Evolutionary conservation across 352 stramenopile genomes (phyloP), one percentile per base, ranked within the genome.

Genomic region (Phytophthora multivora): DNA sequence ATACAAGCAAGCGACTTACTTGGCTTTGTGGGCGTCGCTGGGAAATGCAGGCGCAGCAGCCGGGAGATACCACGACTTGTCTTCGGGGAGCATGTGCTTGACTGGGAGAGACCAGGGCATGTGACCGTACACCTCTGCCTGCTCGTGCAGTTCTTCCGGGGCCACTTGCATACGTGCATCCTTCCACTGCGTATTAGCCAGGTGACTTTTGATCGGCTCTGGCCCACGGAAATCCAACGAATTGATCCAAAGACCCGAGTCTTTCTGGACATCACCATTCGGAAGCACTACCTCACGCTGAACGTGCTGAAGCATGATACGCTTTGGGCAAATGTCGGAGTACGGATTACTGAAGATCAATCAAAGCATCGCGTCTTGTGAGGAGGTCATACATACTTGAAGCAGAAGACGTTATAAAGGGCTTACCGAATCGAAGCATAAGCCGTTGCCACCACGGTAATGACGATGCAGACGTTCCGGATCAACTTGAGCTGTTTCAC

Each of bases 211-310:
- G 18, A 93, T 69, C 3, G 81, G 69, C 16, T 73, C 66, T 11
- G 80, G 57, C 9, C 84, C 80, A 33, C 78, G 81, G 52, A 89
- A 93, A 62, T 93, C 84, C 8, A 89, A 41, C 18, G 77, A 78
- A 51, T 87, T 89, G 39, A 93, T 43, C 84, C 81, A 91, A n/a
- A 93, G 54, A 11, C 84, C 84, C 4, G 80, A 73, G 63, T 93
- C 84, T 4, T 71, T 77, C 26, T 73, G 19, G 30, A 88, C 45
- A 13, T 71, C 64, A 2, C 77, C 82, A 31, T 77, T 84, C 5
- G 73, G 55, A 21, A 81, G 69, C 36, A 71, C 35, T 6, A 82
- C 60, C 35, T 89, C 63, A 36, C 84, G 81, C 38, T 89, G 51
- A 23, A 93, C 75, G 47, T 93, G 84, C 57, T 91, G 83, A 4